Evolutionary conservation across 768 basidiomycete genomes (phyloP).

Genomic region (Podaxis pistillaris): DNA sequence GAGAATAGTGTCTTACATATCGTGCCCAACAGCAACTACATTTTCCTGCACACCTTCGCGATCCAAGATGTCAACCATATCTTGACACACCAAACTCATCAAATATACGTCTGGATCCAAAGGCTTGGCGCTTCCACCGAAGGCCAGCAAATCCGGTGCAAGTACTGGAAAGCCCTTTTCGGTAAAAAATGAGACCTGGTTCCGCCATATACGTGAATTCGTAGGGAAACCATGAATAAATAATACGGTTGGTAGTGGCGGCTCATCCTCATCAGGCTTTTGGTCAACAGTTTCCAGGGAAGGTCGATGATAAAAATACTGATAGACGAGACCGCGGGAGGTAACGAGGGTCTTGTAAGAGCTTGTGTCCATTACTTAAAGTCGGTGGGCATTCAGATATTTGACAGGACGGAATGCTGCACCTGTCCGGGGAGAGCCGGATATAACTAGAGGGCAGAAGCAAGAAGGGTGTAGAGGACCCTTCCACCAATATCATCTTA

Average conservation of each 20-base stretch:
- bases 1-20: constrained; percentile 29
- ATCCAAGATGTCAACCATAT: constrained; percentile 43
- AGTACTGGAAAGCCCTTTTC: constrained; percentile 42
- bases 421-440: not conserved
- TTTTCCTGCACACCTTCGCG: constrained; percentile 28
- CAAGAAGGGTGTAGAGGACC: not conserved
- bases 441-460: not conserved
- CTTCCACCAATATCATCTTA: not conserved
- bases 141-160: constrained; percentile 50
- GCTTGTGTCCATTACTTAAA: not conserved
- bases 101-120: constrained; percentile 35
- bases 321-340: constrained; percentile 38
- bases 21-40: constrained; percentile 42
- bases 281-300: constrained; percentile 15
- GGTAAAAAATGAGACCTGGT: constrained; percentile 38
- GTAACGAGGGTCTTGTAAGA: constrained; percentile 25
- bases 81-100: constrained; percentile 35
- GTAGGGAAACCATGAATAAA: constrained; percentile 48
- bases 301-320: constrained; percentile 29
- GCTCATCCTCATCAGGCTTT: constrained; percentile 19
- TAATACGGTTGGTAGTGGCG: constrained; percentile 34
- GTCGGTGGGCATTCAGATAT: not conserved
- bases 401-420: not conserved
- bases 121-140: constrained; percentile 49
- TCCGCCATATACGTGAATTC: constrained; percentile 38